A percentile compares a stretch with the other conserved stretches of the same genome.
These are phyloP conservation scores for Trypanosoma melophagium DNA, from an alignment of 208 protist species.

Conservation along the genomic window DNA sequence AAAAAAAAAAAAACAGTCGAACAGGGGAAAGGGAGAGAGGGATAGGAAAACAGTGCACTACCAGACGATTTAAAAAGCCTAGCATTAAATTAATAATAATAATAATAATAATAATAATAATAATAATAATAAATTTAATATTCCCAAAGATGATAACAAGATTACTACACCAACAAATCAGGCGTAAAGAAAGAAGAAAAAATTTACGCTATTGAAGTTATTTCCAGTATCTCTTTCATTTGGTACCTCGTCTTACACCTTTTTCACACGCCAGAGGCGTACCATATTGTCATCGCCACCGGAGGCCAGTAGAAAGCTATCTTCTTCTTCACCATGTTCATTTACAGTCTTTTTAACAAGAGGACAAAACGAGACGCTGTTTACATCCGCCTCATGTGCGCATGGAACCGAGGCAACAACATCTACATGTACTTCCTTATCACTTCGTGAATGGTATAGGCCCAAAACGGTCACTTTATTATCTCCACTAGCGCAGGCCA, in stretches of 20 bases:
- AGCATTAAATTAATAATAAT: too few species aligned
- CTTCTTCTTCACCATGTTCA: conserved; percentile 16
- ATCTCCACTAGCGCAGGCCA: conserved; percentile 84
- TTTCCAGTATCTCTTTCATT: not conserved
- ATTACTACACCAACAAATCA: too few species aligned
- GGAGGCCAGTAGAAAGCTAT: conserved; percentile 54
- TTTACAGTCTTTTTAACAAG: conserved; percentile 8
- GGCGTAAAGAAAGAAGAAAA: too few species aligned
- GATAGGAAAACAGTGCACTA: too few species aligned
- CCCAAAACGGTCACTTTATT: conserved; percentile 74
- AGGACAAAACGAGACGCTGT: conserved; percentile 63
- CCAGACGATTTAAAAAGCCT: too few species aligned
- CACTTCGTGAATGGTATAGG: conserved; percentile 34
- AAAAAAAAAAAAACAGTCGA: too few species aligned
- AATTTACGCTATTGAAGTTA: too few species aligned
- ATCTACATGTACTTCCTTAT: conserved; percentile 24
- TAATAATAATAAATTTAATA: too few species aligned
- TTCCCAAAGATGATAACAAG: too few species aligned
- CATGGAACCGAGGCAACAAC: conserved; percentile 42
- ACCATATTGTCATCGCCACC: conserved; percentile 76
- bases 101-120: too few species aligned
- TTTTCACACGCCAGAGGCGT: conserved; percentile 62
- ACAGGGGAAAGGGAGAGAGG: too few species aligned
- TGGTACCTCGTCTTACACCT: conserved; percentile 4
- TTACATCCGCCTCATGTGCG: conserved; percentile 80